These are phyloP conservation scores for Apiospora rasikravindrae DNA, from an alignment of 2,329 filamentous ascomycete species.

Conservation along the genomic window DNA sequence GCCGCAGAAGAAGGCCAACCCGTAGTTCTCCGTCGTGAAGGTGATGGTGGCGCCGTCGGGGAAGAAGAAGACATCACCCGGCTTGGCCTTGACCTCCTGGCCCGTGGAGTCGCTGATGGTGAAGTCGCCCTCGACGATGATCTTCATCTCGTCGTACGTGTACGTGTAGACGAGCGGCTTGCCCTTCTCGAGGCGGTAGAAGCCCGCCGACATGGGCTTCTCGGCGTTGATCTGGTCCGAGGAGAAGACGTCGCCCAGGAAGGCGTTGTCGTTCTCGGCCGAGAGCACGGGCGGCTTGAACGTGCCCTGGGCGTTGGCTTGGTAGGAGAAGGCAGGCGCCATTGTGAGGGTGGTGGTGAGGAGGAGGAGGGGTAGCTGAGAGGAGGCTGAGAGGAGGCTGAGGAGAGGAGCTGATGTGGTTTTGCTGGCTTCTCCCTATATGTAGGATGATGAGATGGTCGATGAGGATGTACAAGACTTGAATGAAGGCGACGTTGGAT, in stretches of 20 bases:
- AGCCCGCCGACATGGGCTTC: slow-evolving; percentile 66
- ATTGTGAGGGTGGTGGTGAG: not conserved
- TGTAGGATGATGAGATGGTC: not conserved
- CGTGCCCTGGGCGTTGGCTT: slow-evolving; percentile 60
- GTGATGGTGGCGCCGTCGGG: slow-evolving; percentile 70
- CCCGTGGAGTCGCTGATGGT: slow-evolving; percentile 69
- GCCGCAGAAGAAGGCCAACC: slow-evolving; percentile 63
- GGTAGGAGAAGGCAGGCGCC: slow-evolving; percentile 41
- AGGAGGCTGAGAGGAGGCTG: not conserved
- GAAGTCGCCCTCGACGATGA: slow-evolving; percentile 71
- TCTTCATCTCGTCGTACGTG: slow-evolving; percentile 76
- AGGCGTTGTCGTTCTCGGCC: slow-evolving; percentile 65
- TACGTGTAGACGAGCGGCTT: slow-evolving; percentile 72
- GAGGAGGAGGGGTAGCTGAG: not conserved
- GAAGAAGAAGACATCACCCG: slow-evolving; percentile 73
- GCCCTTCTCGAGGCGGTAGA: slow-evolving; percentile 72
- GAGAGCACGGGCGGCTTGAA: slow-evolving; percentile 70
- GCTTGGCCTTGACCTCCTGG: slow-evolving; percentile 59
- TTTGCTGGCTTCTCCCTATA: not conserved
- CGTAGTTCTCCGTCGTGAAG: slow-evolving; percentile 65
- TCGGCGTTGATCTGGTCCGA: slow-evolving; percentile 59
- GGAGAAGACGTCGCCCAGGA: slow-evolving; percentile 65
- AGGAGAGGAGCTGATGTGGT: not conserved
- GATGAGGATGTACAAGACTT: not conserved
- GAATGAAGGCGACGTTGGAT: not conserved